Evolutionary conservation across 2,329 filamentous ascomycete genomes (phyloP).

Genomic region (Ascochyta pisi): DNA sequence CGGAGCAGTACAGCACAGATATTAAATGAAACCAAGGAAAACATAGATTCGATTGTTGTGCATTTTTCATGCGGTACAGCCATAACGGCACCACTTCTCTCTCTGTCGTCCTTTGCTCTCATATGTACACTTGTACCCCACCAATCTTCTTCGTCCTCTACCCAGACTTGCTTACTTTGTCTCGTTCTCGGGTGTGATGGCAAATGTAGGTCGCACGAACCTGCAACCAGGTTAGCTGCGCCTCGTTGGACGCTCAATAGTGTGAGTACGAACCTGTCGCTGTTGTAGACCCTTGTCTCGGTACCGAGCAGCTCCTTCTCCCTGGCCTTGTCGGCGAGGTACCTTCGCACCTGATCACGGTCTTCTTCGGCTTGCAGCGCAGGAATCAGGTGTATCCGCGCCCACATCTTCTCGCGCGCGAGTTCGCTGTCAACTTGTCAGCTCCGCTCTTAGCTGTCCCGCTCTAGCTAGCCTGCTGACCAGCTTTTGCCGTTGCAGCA

Average conservation of each 20-base stretch:
- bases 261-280: conserved; percentile 72
- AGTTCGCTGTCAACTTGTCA: conserved; percentile 72
- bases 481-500: background rate
- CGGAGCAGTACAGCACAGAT: background rate
- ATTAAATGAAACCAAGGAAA: conserved; percentile 16
- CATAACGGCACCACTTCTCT: conserved; percentile 3
- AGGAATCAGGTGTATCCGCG: conserved; percentile 91
- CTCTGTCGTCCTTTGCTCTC: background rate
- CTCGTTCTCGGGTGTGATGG: conserved; percentile 69
- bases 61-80: conserved; percentile 12
- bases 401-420: conserved; percentile 97
- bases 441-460: conserved; percentile 5
- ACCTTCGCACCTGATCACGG: conserved; percentile 87
- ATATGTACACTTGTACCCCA: conserved; percentile 25
- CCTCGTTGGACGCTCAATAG: too few relatives aligned
- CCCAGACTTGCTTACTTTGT: conserved; percentile 59
- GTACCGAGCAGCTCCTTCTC: conserved; percentile 90
- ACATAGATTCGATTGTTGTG: conserved; percentile 15
- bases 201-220: conserved; percentile 77
- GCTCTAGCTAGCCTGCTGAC: background rate
- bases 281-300: conserved; percentile 85
- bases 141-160: background rate
- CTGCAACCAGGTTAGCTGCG: conserved; percentile 29
- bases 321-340: conserved; percentile 83
- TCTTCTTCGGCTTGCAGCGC: conserved; percentile 96